These are phyloP conservation scores for Aspergillus chevalieri DNA, from an alignment of 2,329 filamentous ascomycete genomes.

Conservation along the genomic window DNA sequence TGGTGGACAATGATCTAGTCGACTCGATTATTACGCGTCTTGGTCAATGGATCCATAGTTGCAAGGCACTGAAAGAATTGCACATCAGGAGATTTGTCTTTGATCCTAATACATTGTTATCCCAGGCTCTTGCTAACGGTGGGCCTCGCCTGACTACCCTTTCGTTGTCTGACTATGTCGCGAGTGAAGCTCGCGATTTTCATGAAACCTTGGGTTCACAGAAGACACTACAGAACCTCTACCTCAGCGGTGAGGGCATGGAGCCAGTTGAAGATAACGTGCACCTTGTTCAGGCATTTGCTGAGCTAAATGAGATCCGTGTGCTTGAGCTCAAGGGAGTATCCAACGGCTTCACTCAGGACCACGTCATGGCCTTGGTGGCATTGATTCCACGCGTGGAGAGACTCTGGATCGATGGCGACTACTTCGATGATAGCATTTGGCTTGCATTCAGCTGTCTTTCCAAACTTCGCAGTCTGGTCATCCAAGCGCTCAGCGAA, in stretches of 20 bases:
- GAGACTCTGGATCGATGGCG: conserved; percentile 27
- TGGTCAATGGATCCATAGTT: conserved; percentile 51
- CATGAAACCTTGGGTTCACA: conserved; percentile 24
- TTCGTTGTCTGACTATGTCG: conserved; percentile 23
- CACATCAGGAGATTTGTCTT: conserved; percentile 47
- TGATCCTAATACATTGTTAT: conserved; percentile 35
- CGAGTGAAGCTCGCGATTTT: conserved; percentile 17
- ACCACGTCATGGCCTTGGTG: conserved; percentile 23
- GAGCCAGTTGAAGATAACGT: conserved; percentile 20
- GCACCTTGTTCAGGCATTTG: conserved; percentile 24
- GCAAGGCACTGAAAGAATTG: conserved; percentile 46
- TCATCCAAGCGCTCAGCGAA: conserved; percentile 27
- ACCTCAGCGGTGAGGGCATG: conserved; percentile 25
- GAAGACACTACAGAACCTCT: conserved; percentile 20
- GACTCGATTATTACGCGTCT: conserved; percentile 49
- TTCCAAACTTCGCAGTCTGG: conserved; percentile 22
- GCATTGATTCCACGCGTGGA: conserved; percentile 25
- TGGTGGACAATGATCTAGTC: conserved; percentile 44
- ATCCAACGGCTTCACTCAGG: conserved; percentile 26
- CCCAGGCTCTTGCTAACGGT: conserved; percentile 19
- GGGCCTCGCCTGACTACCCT: conserved; percentile 22
- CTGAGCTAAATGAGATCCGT: conserved; percentile 21
- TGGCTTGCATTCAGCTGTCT: conserved; percentile 21
- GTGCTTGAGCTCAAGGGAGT: conserved; percentile 30
- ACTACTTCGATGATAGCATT: conserved; percentile 22